These are phyloP conservation scores for Hansenula lynferdii DNA, from an alignment of 1,139 yeast genomes.

Conservation along the genomic window DNA sequence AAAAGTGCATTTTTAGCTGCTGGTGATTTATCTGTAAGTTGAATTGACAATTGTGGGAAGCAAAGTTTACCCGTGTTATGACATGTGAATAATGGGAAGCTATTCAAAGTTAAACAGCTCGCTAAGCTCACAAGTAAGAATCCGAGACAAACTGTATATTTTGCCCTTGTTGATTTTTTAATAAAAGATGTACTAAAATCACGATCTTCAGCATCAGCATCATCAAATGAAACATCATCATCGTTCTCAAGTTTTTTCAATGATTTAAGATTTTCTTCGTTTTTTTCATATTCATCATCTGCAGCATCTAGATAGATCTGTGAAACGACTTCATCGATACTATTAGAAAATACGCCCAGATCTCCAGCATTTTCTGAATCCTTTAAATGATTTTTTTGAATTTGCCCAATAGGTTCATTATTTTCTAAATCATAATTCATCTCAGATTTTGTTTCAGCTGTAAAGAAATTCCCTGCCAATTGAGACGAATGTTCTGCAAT, in stretches of 20 bases:
- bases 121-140: slow-evolving; percentile 4
- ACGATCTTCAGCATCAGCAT: not conserved
- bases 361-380: no score
- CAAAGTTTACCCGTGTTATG: slow-evolving; percentile 27
- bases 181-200: not conserved
- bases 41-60: slow-evolving; percentile 41
- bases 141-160: not conserved
- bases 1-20: slow-evolving; percentile 32
- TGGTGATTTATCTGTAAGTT: slow-evolving; percentile 33
- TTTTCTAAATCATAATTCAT: no score
- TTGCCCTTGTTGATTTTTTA: not conserved
- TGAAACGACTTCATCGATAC: slow-evolving; percentile 14
- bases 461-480: no score
- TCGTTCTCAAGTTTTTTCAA: not conserved
- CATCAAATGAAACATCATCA: not conserved
- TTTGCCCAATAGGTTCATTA: no score
- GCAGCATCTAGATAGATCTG: slow-evolving; percentile 5
- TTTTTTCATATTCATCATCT: not conserved
- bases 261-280: not conserved
- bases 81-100: slow-evolving; percentile 28
- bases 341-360: not conserved
- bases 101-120: slow-evolving; percentile 5
- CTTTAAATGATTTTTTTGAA: no score
- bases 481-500: no score
- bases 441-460: no score